These are phyloP conservation scores for Westerdykella ornata DNA, from an alignment of 2,329 filamentous ascomycete species.

Conservation along the genomic window DNA sequence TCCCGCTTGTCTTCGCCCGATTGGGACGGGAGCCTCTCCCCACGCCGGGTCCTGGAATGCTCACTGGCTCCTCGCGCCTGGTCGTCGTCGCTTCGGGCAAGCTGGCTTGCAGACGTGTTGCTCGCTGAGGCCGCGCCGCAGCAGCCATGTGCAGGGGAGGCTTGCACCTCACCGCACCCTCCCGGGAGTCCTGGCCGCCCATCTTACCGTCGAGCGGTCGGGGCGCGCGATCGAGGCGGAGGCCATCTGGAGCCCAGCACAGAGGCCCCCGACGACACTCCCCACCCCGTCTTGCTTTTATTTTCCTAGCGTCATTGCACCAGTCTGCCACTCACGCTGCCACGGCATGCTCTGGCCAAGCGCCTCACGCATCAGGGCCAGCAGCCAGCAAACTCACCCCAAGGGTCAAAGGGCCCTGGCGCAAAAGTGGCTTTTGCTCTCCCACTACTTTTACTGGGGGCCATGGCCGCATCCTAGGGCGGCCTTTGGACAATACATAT, in stretches of 20 bases:
- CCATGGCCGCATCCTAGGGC: constrained; percentile 16
- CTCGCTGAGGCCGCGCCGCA: constrained; percentile 15
- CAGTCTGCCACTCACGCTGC: constrained; percentile 26
- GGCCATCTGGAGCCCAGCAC: not conserved
- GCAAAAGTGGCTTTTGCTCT: constrained; percentile 22
- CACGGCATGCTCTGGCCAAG: constrained; percentile 30
- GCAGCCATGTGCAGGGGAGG: constrained; percentile 13
- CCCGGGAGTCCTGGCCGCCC: constrained; percentile 18
- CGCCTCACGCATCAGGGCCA: constrained; percentile 25
- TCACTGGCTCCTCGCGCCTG: constrained; percentile 6
- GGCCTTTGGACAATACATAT: constrained; percentile 34
- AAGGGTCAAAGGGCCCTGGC: constrained; percentile 22
- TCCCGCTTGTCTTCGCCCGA: constrained; percentile 28
- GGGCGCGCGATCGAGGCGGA: constrained; percentile 37
- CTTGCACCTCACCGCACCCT: constrained; percentile 33
- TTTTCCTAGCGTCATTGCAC: constrained; percentile 35
- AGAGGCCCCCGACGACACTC: constrained; percentile 15
- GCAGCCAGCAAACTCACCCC: constrained; percentile 10
- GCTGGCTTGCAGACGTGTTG: constrained; percentile 12
- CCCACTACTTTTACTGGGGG: constrained; percentile 31
- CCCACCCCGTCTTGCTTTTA: constrained; percentile 25
- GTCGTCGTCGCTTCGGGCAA: constrained; percentile 18
- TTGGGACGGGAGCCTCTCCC: constrained; percentile 17
- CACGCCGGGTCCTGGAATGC: constrained; percentile 5
- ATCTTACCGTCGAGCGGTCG: constrained; percentile 30